These are phyloP conservation scores for Crucihimalaya himalaica DNA, from an alignment of 345 rosid genomes.

Conservation along the genomic window DNA sequence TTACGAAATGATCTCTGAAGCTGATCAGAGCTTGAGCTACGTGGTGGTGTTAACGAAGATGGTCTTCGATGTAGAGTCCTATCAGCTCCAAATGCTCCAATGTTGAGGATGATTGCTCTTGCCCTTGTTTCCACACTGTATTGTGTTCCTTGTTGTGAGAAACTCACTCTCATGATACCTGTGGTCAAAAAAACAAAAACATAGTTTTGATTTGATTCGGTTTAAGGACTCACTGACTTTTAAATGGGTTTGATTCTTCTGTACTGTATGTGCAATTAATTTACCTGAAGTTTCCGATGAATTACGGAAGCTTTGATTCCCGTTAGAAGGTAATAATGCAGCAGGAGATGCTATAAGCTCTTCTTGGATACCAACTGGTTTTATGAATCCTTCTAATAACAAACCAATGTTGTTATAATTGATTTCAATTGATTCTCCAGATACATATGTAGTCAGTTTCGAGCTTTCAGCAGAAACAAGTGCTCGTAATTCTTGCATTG, in stretches of 20 bases:
- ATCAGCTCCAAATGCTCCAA: conserved; percentile 56
- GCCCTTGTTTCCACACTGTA: conserved; percentile 81
- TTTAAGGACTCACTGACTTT: not conserved
- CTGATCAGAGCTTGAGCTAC: conserved; percentile 48
- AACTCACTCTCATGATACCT: conserved; percentile 45
- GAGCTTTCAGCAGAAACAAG: conserved; percentile 70
- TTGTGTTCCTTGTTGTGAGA: conserved; percentile 53
- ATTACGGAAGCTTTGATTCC: conserved; percentile 55
- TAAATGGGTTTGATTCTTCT: not conserved
- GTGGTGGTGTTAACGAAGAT: conserved; percentile 49
- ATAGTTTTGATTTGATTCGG: not conserved
- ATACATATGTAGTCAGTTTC: conserved; percentile 49
- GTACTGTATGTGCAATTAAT: not conserved
- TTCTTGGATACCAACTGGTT: conserved; percentile 55
- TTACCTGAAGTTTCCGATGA: conserved; percentile 60
- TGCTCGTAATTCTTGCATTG: conserved; percentile 79
- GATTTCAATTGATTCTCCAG: conserved; percentile 77
- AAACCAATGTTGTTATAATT: conserved; percentile 63
- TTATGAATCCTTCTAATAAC: conserved; percentile 78
- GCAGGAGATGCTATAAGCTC: conserved; percentile 72
- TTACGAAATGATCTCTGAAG: conserved; percentile 51
- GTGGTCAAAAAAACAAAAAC: not conserved
- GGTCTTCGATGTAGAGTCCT: conserved; percentile 45
- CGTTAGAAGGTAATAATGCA: conserved; percentile 50
- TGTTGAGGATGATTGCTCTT: conserved; percentile 67